These are phyloP conservation scores for Hydrangea macrophylla DNA, from an alignment of 148 eudicot species.

Conservation along the genomic window DNA sequence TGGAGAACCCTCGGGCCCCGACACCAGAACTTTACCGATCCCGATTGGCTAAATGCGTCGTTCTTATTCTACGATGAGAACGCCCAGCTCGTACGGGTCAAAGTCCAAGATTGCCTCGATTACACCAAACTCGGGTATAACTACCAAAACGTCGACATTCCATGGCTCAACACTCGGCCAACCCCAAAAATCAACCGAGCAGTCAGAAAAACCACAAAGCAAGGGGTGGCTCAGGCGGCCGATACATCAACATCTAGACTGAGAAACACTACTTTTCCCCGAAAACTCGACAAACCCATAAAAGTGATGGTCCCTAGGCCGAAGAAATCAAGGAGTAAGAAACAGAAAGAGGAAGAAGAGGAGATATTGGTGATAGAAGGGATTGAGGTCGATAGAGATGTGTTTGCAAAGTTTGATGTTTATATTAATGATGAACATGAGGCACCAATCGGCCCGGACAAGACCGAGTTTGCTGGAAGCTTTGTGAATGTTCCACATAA, in stretches of 20 bases:
- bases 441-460: conserved; percentile 29
- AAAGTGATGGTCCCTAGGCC: conserved; percentile 61
- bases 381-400: conserved; percentile 41
- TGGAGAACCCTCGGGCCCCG: conserved; percentile 63
- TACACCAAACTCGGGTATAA: conserved; percentile 48
- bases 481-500: conserved; percentile 78
- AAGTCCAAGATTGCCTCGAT: conserved; percentile 62
- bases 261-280: conserved; percentile 31
- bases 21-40: conserved; percentile 49
- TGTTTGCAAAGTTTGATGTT: conserved; percentile 63
- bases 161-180: conserved; percentile 53
- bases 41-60: conserved; percentile 55
- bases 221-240: conserved; percentile 43
- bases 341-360: conserved; percentile 54
- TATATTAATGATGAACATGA: conserved; percentile 73
- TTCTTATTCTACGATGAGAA: conserved; percentile 81
- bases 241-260: conserved; percentile 7
- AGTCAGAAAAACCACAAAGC: neutral
- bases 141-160: conserved; percentile 57
- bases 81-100: conserved; percentile 50
- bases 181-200: conserved; percentile 11
- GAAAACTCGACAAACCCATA: conserved; percentile 33
- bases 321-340: conserved; percentile 51
- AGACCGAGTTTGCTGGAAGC: conserved; percentile 80
- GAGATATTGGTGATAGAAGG: conserved; percentile 50